Base-by-base conservation (phyloP, 176 grass and related monocot species). In the Aegilops speltoides region DNA sequence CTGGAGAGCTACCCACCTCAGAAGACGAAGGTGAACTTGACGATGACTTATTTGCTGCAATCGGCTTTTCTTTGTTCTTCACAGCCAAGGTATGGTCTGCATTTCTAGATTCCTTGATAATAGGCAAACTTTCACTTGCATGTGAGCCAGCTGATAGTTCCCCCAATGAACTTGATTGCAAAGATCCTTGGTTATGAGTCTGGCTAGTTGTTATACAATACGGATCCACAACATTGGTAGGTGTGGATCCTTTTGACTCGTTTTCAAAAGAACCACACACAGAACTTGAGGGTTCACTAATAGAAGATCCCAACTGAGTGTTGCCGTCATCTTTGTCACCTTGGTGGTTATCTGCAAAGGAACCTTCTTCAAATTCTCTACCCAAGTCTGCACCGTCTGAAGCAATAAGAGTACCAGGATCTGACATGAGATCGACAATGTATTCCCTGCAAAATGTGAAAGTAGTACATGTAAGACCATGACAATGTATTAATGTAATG, bases 351-450 rank as follows among this genome's bases (percentile, higher is more conserved):
- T 90, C 40, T 81, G 79, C 57, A 23, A 90, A 80, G 41, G 84
- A 76, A 82, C 64, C 88, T 78, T 85, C 91, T 60, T 94, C 97
- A 71, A 80, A 83, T 87, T 96, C 97, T 80, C 73, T 89, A 72
- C 52, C 59, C 56, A 94, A 79, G 63, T 83, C 89, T 15, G 89
- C 82, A 83, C 92, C 90, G n/a, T 96, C 97, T 63, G 94, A 94
- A 72, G 97, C 87, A 68, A 96, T 94, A 87, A 96, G 94, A 85
- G 89, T 99, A 77, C 97, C 97, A 64, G 97, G 97, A 71, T 99
- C 92, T 52, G 92, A 70, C 97, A 99, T 99, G 79, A 99, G 89
- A 79, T 99, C 94, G 23, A 99, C 94, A 81, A 99, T 99, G 83
- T 91, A 94, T 68, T 96, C 97, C 92, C 97, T 99, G 89, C 76